Evolutionary conservation across 768 basidiomycete genomes (phyloP).

Genomic region (Postia placenta): DNA sequence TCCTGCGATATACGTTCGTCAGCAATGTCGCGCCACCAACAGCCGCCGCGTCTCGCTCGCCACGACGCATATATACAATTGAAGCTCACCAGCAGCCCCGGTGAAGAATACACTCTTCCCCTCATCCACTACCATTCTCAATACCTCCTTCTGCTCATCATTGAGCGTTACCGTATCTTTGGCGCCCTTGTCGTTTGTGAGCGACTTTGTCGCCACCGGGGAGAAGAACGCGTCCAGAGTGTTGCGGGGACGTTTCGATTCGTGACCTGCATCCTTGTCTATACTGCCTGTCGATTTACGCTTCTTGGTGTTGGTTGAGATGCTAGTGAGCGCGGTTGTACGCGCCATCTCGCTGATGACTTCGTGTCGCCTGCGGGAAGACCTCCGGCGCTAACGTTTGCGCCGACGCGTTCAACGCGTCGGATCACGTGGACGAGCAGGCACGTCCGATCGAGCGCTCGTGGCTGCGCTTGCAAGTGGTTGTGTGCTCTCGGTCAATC

Average conservation of each 20-base stretch:
- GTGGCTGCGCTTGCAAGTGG: too few relatives aligned
- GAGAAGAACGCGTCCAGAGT: conserved; percentile 31
- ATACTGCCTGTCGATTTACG: conserved; percentile 25
- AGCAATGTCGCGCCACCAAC: not conserved
- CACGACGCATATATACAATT: not conserved
- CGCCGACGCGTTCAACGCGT: not conserved
- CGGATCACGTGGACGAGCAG: too few relatives aligned
- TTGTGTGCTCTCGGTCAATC: too few relatives aligned
- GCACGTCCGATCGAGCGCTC: too few relatives aligned
- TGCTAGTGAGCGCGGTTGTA: not conserved
- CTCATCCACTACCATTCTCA: conserved; percentile 48
- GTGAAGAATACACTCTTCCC: conserved; percentile 63
- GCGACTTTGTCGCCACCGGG: conserved; percentile 16
- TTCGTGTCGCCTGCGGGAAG: not conserved
- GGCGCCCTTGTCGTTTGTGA: conserved; percentile 11
- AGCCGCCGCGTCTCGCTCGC: not conserved
- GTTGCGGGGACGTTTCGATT: conserved; percentile 24
- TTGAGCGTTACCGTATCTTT: conserved; percentile 38
- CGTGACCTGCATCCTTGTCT: conserved; percentile 7
- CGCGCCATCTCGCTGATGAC: conserved; percentile 9
- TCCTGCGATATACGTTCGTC: conserved; percentile 28
- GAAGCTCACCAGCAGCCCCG: conserved; percentile 54
- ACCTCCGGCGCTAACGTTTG: not conserved
- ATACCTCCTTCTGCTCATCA: conserved; percentile 46
- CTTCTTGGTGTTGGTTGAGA: conserved; percentile 19